These are phyloP conservation scores for Amphirosellinia nigrospora DNA, from an alignment of 495 filamentous ascomycete genomes.

Conservation along the genomic window DNA sequence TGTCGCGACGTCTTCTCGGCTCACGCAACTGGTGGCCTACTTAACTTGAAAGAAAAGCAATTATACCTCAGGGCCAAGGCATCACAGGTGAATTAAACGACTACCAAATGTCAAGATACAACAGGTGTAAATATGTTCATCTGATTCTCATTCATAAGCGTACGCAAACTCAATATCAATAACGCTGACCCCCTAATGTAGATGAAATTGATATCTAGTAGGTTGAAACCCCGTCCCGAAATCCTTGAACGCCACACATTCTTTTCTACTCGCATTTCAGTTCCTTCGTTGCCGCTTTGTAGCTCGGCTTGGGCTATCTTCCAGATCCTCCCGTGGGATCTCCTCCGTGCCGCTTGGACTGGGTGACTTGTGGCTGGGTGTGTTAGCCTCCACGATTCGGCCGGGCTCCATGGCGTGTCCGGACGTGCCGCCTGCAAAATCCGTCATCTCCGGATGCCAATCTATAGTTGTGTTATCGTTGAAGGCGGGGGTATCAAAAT, in stretches of 20 bases:
- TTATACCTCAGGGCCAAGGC: background rate
- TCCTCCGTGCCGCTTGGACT: constrained; percentile 56
- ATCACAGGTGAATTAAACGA: background rate
- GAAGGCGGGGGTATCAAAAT: constrained; percentile 43
- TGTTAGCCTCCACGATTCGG: constrained; percentile 41
- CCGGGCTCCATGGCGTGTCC: constrained; percentile 30
- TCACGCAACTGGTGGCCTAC: constrained; percentile 3
- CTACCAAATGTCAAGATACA: background rate
- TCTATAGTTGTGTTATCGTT: constrained; percentile 30
- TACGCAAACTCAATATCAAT: constrained; percentile 16
- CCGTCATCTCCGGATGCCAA: constrained; percentile 34
- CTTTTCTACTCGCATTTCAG: constrained; percentile 10
- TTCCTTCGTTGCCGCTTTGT: constrained; percentile 47
- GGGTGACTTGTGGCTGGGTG: constrained; percentile 43
- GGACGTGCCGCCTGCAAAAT: constrained; percentile 31
- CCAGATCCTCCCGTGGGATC: constrained; percentile 44
- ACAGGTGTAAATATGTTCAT: constrained; percentile 1
- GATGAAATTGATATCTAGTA: constrained; percentile 20
- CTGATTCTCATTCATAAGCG: constrained; percentile 21
- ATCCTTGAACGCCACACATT: constrained; percentile 14
- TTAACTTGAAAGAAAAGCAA: background rate
- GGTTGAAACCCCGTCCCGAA: constrained; percentile 6
- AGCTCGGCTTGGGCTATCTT: constrained; percentile 46
- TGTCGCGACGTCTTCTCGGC: background rate
- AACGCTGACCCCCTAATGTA: constrained; percentile 2